These are phyloP conservation scores for Lipomyces chichibuensis DNA, from an alignment of 805 yeast species.

Conservation along the genomic window DNA sequence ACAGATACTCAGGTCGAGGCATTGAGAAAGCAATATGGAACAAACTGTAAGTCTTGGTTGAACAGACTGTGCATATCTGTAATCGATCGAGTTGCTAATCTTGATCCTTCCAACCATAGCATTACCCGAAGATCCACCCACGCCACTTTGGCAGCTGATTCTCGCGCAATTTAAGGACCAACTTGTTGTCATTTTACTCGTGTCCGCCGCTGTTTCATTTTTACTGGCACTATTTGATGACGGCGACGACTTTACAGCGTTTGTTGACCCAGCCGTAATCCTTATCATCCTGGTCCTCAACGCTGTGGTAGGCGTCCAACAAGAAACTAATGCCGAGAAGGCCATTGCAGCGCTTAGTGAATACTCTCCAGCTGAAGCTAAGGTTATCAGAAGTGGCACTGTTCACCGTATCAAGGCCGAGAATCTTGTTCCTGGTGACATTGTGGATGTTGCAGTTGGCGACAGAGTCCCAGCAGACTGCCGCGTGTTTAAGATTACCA, in stretches of 20 bases:
- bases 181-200: slow-evolving; percentile 44
- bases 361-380: slow-evolving; percentile 53
- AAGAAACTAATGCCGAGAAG: slow-evolving; percentile 55
- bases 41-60: slow-evolving; percentile 23
- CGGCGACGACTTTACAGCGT: slow-evolving; percentile 43
- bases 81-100: slow-evolving; percentile 6
- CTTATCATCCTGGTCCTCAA: slow-evolving; percentile 52
- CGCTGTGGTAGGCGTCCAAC: slow-evolving; percentile 55
- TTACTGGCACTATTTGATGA: slow-evolving; percentile 43
- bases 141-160: slow-evolving; percentile 45
- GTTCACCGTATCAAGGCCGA: slow-evolving; percentile 49
- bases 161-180: slow-evolving; percentile 48
- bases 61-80: neutral
- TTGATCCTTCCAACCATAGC: slow-evolving; percentile 25
- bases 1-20: slow-evolving; percentile 34
- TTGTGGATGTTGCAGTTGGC: slow-evolving; percentile 49
- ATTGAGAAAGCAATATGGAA: slow-evolving; percentile 34
- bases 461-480: slow-evolving; percentile 53
- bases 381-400: slow-evolving; percentile 50
- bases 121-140: slow-evolving; percentile 46
- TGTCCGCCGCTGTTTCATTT: slow-evolving; percentile 45
- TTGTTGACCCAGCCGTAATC: slow-evolving; percentile 50
- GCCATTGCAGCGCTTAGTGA: slow-evolving; percentile 56
- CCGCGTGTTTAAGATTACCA: slow-evolving; percentile 42
- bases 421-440: slow-evolving; percentile 51